Evolutionary conservation across 768 basidiomycete species (phyloP).

Genomic region (Suillus spraguei): DNA sequence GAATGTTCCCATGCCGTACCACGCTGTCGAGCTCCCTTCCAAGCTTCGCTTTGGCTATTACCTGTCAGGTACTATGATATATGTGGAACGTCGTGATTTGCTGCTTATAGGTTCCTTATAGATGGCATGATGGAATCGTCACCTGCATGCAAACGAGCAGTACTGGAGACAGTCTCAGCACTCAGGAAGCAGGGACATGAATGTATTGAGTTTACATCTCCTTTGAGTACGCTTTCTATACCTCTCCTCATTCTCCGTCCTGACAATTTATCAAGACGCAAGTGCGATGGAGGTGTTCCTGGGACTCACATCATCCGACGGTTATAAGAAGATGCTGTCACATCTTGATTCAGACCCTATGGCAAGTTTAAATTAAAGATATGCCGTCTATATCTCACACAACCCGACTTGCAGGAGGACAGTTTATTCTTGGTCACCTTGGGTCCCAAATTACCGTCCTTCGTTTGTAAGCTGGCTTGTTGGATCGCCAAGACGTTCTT

Average conservation of each 20-base stretch:
- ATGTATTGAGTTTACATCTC: constrained; percentile 68
- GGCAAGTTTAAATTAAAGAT: constrained; percentile 34
- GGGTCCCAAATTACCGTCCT: constrained; percentile 48
- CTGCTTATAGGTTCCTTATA: constrained; percentile 28
- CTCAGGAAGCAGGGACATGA: constrained; percentile 75
- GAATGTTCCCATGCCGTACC: constrained; percentile 61
- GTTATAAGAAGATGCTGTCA: constrained; percentile 68
- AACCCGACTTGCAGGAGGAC: constrained; percentile 40
- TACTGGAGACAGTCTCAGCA: constrained; percentile 69
- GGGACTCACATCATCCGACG: constrained; percentile 69
- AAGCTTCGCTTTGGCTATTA: constrained; percentile 81
- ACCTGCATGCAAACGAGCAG: constrained; percentile 74
- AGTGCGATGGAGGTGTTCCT: constrained; percentile 62
- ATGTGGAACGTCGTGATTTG: constrained; percentile 20
- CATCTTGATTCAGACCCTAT: constrained; percentile 70
- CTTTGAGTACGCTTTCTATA: constrained; percentile 42
- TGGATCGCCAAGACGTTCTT: constrained; percentile 46
- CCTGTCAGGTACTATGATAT: constrained; percentile 45
- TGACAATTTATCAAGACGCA: constrained; percentile 34
- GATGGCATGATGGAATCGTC: constrained; percentile 67
- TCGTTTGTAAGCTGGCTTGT: constrained; percentile 45
- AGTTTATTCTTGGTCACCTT: constrained; percentile 52
- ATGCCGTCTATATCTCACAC: constrained; percentile 7
- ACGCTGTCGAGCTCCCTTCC: constrained; percentile 51
- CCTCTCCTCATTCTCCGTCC: constrained; percentile 19